phyloP scores from a whole-genome alignment of 1,284 basidiomycete species.

The Pascua guehoae region DNA sequence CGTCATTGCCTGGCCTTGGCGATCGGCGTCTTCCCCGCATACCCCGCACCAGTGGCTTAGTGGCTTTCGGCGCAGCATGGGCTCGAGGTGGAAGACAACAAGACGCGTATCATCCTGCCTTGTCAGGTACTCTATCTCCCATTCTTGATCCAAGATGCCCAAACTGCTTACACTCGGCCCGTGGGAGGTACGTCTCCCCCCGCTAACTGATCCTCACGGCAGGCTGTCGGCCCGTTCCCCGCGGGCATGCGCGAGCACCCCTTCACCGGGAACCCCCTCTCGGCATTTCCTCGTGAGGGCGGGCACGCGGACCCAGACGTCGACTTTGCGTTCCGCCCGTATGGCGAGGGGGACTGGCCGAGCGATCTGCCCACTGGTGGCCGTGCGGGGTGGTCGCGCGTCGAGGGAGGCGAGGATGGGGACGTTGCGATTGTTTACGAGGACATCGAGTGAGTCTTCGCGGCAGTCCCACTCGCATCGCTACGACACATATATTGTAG shows the following conservation, averaged over 20 bases:
- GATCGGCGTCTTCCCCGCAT: no score
- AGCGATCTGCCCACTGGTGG: slow-evolving; percentile 36
- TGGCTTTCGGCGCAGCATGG: no score
- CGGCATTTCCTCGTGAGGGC: slow-evolving; percentile 22
- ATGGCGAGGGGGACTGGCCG: slow-evolving; percentile 28
- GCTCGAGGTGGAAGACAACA: no score
- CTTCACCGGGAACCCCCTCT: slow-evolving; percentile 30
- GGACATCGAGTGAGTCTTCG: slow-evolving; percentile 13
- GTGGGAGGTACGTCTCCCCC: neutral
- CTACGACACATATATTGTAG: no score
- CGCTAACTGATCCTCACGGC: neutral
- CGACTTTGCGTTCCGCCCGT: slow-evolving; percentile 28
- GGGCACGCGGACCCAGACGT: slow-evolving; percentile 23
- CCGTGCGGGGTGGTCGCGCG: slow-evolving; percentile 30
- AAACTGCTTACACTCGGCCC: no score
- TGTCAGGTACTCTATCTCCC: no score
- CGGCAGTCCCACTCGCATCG: neutral
- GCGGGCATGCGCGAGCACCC: slow-evolving; percentile 48
- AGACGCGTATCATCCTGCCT: no score
- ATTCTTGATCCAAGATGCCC: no score
- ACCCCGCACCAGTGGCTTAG: no score
- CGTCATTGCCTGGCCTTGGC: no score
- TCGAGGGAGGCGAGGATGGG: slow-evolving; percentile 25
- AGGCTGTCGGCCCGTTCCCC: slow-evolving; percentile 41
- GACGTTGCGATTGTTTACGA: slow-evolving; percentile 33